These are phyloP conservation scores for Durusdinium trenchii DNA, from an alignment of 73 alveolate genomes.

Conservation along the genomic window DNA sequence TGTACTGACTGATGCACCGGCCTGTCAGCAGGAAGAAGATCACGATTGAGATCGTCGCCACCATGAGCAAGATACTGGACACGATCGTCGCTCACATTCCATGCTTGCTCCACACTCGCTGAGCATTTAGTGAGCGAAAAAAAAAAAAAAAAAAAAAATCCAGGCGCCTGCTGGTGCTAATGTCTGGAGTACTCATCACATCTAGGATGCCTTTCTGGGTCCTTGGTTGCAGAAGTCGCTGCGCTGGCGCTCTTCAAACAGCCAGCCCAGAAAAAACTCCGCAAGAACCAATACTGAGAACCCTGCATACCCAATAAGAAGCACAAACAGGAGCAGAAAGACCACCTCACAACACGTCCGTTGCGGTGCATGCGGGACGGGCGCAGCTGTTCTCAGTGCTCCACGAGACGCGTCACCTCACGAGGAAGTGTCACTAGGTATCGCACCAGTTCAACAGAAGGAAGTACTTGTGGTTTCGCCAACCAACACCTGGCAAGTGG, in stretches of 20 bases:
- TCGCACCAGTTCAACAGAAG: constrained; percentile 47
- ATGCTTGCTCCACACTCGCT: not conserved
- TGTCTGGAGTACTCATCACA: not conserved
- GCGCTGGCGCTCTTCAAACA: too few relatives aligned
- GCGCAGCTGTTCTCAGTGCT: not conserved
- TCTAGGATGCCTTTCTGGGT: not conserved
- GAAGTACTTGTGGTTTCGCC: constrained; percentile 94
- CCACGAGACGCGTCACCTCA: too few relatives aligned
- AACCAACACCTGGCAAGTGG: constrained; percentile 32
- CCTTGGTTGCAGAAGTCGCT: too few relatives aligned
- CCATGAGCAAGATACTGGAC: constrained; percentile 28
- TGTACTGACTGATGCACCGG: too few relatives aligned
- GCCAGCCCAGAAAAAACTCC: not conserved
- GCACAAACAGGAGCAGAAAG: constrained; percentile 7
- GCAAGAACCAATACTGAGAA: not conserved
- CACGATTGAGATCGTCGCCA: constrained; percentile 13
- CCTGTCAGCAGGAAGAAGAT: constrained; percentile 69
- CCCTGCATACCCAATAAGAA: constrained; percentile 55
- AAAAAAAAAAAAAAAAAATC: too few relatives aligned
- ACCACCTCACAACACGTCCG: not conserved
- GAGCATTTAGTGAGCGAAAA: not conserved
- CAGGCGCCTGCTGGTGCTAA: constrained; percentile 13
- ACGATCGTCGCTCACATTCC: not conserved
- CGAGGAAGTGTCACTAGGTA: not conserved
- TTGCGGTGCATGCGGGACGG: not conserved